Evolutionary conservation across 495 filamentous ascomycete genomes (phyloP), one percentile per base, ranked within the genome.

Genomic region (Podospora australis): DNA sequence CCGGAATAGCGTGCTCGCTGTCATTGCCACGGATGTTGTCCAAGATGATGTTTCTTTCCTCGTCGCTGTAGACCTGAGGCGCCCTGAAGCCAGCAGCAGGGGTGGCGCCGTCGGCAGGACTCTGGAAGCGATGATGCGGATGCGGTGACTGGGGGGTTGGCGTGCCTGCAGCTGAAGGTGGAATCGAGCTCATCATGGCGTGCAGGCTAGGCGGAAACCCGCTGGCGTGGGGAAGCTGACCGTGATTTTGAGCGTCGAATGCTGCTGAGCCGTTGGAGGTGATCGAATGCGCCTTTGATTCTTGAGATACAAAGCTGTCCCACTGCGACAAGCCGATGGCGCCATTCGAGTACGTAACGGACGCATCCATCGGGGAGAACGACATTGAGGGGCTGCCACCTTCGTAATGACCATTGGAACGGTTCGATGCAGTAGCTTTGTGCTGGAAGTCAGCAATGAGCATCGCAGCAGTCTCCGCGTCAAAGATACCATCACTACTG

Each of bases 361-460:
- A 76, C 16, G 81, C 73, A 52, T 88, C 85, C 62, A 88, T 80
- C 60, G 83, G 74, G 24, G 81, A 70, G 46, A 80, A 70, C 50
- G 77, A 77, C 55, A 78, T 83, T 34, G 84, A 79, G 40, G 90
- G 83, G 57, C 77, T 71, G 54, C 89, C 83, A 66, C 84, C 87
- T n/a, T n/a, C n/a, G 42, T 72, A 65, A 49, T 63, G 69, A 44
- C 60, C 63, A 28, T 67, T 69, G 35, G 67, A 72, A 39, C 73
- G 86, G 72, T 88, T 90, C 29, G 85, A 83, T 41, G 86, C 87
- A 57, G 84, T 86, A 59, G 92, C 91, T 72, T 96, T 95, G 70
- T 96, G 89, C 73, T 95, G 94, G 67, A 97, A 85, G 70, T 97
- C 88, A 64, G 94, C 92, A 78, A 98, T 92, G 74, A 98, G 82